phyloP scores from a whole-genome alignment of 208 protist genomes.

The Wallacemonas collosoma region DNA sequence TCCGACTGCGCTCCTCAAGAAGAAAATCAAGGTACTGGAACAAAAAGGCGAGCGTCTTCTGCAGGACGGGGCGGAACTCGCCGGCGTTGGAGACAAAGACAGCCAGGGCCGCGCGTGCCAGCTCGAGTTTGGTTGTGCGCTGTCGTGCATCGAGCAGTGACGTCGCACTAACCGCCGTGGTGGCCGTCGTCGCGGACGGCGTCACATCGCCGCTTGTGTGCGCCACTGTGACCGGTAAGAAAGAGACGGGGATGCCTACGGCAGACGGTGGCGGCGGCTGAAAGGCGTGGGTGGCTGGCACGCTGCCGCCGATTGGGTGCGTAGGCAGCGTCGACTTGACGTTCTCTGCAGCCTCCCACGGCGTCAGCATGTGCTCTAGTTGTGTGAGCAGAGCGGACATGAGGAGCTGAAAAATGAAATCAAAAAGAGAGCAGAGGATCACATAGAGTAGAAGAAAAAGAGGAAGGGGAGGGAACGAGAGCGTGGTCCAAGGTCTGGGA shows the following conservation, averaged over 20 bases:
- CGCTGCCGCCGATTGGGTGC: not conserved
- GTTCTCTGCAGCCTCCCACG: constrained; percentile 41
- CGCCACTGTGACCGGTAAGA: not conserved
- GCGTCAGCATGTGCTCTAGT: constrained; percentile 53
- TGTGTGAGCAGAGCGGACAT: constrained; percentile 39
- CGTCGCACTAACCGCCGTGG: not conserved
- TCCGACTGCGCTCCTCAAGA: constrained; percentile 32
- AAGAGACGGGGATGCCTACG: not conserved
- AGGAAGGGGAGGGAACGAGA: not conserved
- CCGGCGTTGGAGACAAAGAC: constrained; percentile 83
- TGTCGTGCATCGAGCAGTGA: not conserved
- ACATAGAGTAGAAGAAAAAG: constrained; percentile 25
- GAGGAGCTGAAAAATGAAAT: not conserved
- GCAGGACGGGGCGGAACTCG: constrained; percentile 62
- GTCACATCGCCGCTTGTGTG: not conserved
- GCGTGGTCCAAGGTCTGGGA: not conserved
- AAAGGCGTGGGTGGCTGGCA: not conserved
- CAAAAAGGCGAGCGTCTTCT: constrained; percentile 70
- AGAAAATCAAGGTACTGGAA: constrained; percentile 76
- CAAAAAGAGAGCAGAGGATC: not conserved
- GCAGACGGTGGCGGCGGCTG: not conserved
- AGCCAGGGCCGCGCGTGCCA: constrained; percentile 69
- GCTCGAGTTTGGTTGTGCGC: constrained; percentile 46
- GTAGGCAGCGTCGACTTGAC: not conserved
- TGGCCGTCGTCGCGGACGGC: not conserved